phyloP scores from a whole-genome alignment of 345 rosid species.

The Hibiscus syriacus region DNA sequence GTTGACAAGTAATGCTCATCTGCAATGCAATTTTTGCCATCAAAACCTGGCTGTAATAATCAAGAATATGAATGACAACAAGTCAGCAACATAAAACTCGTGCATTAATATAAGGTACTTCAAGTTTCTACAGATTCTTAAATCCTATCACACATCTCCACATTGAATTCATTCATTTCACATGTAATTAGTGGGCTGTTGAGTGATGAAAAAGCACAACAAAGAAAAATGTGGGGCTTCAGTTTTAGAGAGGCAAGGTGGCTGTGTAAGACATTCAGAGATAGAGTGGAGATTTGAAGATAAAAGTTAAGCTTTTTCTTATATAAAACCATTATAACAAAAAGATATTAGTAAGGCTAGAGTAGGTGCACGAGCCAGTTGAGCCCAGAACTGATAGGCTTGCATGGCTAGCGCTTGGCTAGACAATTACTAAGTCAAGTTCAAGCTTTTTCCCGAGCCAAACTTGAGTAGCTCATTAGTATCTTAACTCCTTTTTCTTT shows the following conservation, averaged over 20 bases:
- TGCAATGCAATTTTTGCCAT: constrained; percentile 89
- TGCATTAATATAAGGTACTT: neutral
- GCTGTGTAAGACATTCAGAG: neutral
- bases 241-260: neutral
- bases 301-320: neutral
- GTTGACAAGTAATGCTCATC: constrained; percentile 99
- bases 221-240: neutral
- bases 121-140: neutral
- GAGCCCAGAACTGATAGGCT: neutral
- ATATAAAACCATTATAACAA: neutral
- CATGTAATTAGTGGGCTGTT: neutral
- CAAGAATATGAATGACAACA: constrained; percentile 18
- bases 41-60: constrained; percentile 78
- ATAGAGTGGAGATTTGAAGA: neutral
- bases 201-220: neutral
- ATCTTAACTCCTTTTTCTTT: neutral
- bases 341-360: no score
- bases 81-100: neutral
- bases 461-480: neutral
- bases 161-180: neutral
- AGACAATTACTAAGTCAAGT: neutral
- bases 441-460: neutral
- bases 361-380: neutral
- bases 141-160: neutral
- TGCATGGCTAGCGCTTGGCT: neutral